Evolutionary conservation across 208 protist genomes (phyloP), one percentile per base, ranked within the genome.

Genomic region (Crithidia mellificae): DNA sequence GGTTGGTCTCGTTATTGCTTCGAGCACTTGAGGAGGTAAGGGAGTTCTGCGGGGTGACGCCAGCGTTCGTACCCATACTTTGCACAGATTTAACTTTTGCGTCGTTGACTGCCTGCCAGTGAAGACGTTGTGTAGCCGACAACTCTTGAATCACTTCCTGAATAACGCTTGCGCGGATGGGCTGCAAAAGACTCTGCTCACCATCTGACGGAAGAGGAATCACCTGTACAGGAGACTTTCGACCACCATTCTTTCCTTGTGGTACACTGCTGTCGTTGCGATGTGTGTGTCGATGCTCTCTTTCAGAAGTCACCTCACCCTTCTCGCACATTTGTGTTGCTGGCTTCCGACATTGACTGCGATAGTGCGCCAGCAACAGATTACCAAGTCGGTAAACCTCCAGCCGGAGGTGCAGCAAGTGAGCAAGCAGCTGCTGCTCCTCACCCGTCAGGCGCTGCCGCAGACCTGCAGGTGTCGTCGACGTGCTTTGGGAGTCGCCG

Each of bases 311-410:
- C 41, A 46, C 4, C 17, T 6, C 41, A n/a, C 41, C 41, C 15
- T 43, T 25, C 24, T 11, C 15, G 15, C 17, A 34, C 8, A 32
- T 2, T 7, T 8, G 7, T 9, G 24, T 30, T 0, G 15, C 6
- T 2, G 0, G 0, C 2, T 14, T 3, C 22, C 12, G 27, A 8
- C 2, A 20, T 17, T 65, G 46, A 43, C 27, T 20, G 2, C 36
- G 22, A 19, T 46, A 54, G 51, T 66, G 53, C 17, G 51, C 24
- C 22, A 47, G 38, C 41, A 73, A 41, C n/a, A 66, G 8, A 44
- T 65, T 50, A 15, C 50, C 58, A 9, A 73, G n/a, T 14, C 27
- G n/a, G 15, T 36, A 30, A 2, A 73, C 58, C 20, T 73, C 67
- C 15, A 29, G 1, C 25, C 44, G 50, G 8, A 73, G 58, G 6